Percentiles rank a stretch among this genome's conserved stretches.
These are phyloP conservation scores for Aphanomyces cochlioides DNA, from an alignment of 352 stramenopile genomes.

Conservation along the genomic window DNA sequence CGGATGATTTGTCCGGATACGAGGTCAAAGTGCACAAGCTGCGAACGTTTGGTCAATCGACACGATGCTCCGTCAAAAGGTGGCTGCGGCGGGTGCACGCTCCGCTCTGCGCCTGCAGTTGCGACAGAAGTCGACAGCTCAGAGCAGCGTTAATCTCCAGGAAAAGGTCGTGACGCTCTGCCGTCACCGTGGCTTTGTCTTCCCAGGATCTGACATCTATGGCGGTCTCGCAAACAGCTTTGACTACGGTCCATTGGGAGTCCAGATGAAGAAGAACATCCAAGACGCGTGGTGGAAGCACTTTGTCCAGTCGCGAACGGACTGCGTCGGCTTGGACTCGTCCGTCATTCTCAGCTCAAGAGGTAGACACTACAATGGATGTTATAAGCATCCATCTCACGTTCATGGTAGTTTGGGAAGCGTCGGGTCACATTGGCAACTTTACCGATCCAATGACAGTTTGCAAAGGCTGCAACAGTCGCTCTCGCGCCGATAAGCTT, in stretches of 20 bases:
- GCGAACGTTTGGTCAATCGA: no score
- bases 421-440: slow-evolving; percentile 94
- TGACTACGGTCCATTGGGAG: slow-evolving; percentile 94
- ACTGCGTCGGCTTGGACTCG: slow-evolving; percentile 94
- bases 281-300: slow-evolving; percentile 95
- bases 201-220: slow-evolving; percentile 95
- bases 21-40: no score
- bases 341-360: slow-evolving; percentile 94
- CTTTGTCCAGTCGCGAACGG: slow-evolving; percentile 92
- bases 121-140: not conserved
- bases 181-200: slow-evolving; percentile 91
- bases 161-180: slow-evolving; percentile 80
- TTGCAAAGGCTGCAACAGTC: slow-evolving; percentile 91
- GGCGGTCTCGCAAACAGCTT: slow-evolving; percentile 96
- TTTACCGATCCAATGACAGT: slow-evolving; percentile 98
- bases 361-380: slow-evolving; percentile 25
- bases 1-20: not conserved
- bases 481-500: slow-evolving; percentile 69
- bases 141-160: slow-evolving; percentile 39
- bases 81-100: not conserved
- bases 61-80: not conserved
- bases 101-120: not conserved
- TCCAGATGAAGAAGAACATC: slow-evolving; percentile 97
- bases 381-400: not conserved
- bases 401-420: slow-evolving; percentile 81